phyloP scores from a whole-genome alignment of 2,329 filamentous ascomycete species.

The Fusarium devonianum region DNA sequence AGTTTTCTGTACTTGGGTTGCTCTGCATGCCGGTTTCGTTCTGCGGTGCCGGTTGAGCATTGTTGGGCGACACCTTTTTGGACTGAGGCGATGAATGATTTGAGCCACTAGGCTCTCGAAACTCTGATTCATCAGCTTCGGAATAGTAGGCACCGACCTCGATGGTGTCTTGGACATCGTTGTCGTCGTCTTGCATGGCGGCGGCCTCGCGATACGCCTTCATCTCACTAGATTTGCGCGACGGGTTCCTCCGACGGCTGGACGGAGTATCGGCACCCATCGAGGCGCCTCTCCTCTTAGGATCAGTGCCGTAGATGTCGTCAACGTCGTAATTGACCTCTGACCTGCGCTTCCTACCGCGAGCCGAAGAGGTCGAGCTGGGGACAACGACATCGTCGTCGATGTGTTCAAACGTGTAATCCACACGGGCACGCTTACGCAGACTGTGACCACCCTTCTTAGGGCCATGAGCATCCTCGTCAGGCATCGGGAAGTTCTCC shows the following conservation, averaged over 20 bases:
- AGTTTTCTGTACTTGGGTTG: slow-evolving; percentile 8
- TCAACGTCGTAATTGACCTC: slow-evolving; percentile 47
- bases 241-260: slow-evolving; percentile 51
- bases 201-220: slow-evolving; percentile 43
- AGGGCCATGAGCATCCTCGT: slow-evolving; percentile 58
- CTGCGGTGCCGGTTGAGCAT: slow-evolving; percentile 20
- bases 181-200: slow-evolving; percentile 49
- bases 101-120: slow-evolving; percentile 36
- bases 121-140: slow-evolving; percentile 45
- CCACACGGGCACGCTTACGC: slow-evolving; percentile 62
- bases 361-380: slow-evolving; percentile 46
- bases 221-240: slow-evolving; percentile 49
- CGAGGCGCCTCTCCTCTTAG: slow-evolving; percentile 49
- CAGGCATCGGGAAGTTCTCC: slow-evolving; percentile 49
- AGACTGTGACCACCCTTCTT: slow-evolving; percentile 67
- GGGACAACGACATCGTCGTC: slow-evolving; percentile 55
- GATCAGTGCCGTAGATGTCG: slow-evolving; percentile 39
- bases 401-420: slow-evolving; percentile 63
- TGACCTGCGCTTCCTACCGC: slow-evolving; percentile 49
- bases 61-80: slow-evolving; percentile 31
- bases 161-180: slow-evolving; percentile 64
- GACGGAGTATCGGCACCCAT: slow-evolving; percentile 47
- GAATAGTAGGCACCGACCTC: slow-evolving; percentile 58
- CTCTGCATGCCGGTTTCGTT: background rate
- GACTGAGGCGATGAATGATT: slow-evolving; percentile 43